Evolutionary conservation across 2,329 filamentous ascomycete species (phyloP).

Genomic region (Coccinonectria pachysandricola): DNA sequence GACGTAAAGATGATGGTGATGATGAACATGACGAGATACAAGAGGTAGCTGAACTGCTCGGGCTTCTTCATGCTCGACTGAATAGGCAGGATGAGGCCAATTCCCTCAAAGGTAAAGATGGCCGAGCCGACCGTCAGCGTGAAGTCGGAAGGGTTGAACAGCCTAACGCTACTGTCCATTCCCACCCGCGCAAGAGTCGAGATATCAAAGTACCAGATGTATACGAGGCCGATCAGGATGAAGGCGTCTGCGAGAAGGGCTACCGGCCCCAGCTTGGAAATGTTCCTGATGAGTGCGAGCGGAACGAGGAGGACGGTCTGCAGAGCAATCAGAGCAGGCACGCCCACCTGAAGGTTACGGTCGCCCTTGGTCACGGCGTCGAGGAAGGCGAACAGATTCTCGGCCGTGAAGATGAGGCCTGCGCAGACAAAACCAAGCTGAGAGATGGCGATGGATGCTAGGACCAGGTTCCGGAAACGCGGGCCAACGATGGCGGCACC

Average conservation of each 20-base stretch:
- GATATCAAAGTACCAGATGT: constrained; percentile 66
- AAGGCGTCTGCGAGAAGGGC: constrained; percentile 62
- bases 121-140: constrained; percentile 62
- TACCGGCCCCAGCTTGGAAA: constrained; percentile 60
- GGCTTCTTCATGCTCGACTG: constrained; percentile 66
- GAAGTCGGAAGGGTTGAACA: constrained; percentile 61
- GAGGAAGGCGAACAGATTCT: constrained; percentile 60
- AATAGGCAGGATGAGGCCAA: constrained; percentile 66
- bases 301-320: constrained; percentile 57
- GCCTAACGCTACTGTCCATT: constrained; percentile 47
- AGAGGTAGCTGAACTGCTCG: constrained; percentile 53
- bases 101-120: constrained; percentile 72
- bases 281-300: constrained; percentile 61
- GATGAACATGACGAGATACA: constrained; percentile 60
- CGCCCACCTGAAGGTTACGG: constrained; percentile 41
- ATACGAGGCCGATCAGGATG: constrained; percentile 58
- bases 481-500: constrained; percentile 55
- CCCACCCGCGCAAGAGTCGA: constrained; percentile 43
- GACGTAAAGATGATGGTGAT: constrained; percentile 65
- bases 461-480: constrained; percentile 53
- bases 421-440: constrained; percentile 72
- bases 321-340: constrained; percentile 48
- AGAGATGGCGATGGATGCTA: constrained; percentile 61
- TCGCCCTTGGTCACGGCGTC: constrained; percentile 45
- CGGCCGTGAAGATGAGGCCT: constrained; percentile 66